Percentiles rank a stretch among this genome's conserved stretches.
These are phyloP conservation scores for Paraphaeosphaeria minitans DNA, from an alignment of 2,329 filamentous ascomycete genomes.

Conservation along the genomic window DNA sequence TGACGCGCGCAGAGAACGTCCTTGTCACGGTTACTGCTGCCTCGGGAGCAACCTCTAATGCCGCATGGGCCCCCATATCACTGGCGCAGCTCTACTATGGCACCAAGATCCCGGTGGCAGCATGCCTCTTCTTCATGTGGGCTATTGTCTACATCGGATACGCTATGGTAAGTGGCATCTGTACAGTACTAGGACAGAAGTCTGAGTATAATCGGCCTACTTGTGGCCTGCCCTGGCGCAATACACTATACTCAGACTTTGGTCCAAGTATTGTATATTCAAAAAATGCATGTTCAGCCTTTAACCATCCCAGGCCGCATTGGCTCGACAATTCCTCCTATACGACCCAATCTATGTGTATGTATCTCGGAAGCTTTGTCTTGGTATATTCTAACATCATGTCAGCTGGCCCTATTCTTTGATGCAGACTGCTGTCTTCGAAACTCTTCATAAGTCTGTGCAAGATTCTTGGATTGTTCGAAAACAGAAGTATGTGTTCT, in stretches of 20 bases:
- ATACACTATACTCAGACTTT: too few species aligned
- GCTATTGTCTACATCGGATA: conserved; percentile 64
- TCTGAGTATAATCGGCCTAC: too few species aligned
- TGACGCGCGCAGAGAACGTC: conserved; percentile 52
- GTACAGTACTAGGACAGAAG: too few species aligned
- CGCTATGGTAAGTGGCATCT: conserved; percentile 50
- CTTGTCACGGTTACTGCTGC: conserved; percentile 56
- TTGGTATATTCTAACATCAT: conserved; percentile 33
- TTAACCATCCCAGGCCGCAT: conserved; percentile 49
- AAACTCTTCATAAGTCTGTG: conserved; percentile 60
- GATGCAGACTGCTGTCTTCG: conserved; percentile 64
- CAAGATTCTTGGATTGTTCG: conserved; percentile 57
- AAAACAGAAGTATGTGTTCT: conserved; percentile 64
- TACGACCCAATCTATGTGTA: conserved; percentile 60
- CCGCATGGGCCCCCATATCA: conserved; percentile 56
- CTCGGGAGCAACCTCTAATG: conserved; percentile 39
- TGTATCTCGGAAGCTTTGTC: too few species aligned
- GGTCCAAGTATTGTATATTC: too few species aligned
- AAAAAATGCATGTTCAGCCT: neutral
- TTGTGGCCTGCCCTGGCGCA: too few species aligned
- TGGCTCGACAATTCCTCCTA: conserved; percentile 62
- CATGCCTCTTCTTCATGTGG: conserved; percentile 66
- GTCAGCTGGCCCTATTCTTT: conserved; percentile 55
- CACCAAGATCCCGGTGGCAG: conserved; percentile 57
- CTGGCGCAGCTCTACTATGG: conserved; percentile 64